Percentiles rank a stretch among this genome's conserved stretches.
Conservation (phyloP, 306 rosid species). For the Rosa rugosa region DNA sequence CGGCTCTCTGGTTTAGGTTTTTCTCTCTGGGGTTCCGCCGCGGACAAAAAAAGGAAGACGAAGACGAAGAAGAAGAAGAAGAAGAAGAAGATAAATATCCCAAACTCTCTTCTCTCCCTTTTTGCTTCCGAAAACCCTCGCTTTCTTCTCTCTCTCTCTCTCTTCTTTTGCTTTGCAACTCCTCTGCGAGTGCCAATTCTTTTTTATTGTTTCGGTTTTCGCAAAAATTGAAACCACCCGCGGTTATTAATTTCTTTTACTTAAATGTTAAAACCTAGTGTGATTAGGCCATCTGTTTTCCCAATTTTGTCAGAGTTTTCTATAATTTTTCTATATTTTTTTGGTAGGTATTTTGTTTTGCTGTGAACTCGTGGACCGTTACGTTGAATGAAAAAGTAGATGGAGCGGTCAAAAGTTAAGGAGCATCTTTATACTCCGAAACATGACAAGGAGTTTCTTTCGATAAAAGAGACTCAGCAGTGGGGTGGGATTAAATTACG, state of each 20-base stretch:
- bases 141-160: constrained; percentile 15
- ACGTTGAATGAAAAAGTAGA: too few species aligned
- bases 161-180: background rate
- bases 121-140: constrained; percentile 35
- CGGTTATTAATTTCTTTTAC: background rate
- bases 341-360: background rate
- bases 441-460: too few species aligned
- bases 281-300: too few species aligned
- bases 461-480: too few species aligned
- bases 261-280: background rate
- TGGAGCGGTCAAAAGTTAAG: too few species aligned
- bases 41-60: constrained; percentile 2
- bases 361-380: too few species aligned
- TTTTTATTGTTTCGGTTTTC: background rate
- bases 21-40: constrained; percentile 57
- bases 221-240: background rate
- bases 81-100: constrained; percentile 8
- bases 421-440: too few species aligned
- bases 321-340: too few species aligned
- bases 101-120: constrained; percentile 6
- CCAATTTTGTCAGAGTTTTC: background rate
- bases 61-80: background rate
- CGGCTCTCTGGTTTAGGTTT: constrained; percentile 2
- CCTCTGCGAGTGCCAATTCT: background rate
- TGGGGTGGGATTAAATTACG: too few species aligned